A percentile compares a stretch with the other conserved stretches of the same genome.
These are phyloP conservation scores for Dactylella cylindrospora DNA, from an alignment of 2,329 filamentous ascomycete species.

Conservation along the genomic window DNA sequence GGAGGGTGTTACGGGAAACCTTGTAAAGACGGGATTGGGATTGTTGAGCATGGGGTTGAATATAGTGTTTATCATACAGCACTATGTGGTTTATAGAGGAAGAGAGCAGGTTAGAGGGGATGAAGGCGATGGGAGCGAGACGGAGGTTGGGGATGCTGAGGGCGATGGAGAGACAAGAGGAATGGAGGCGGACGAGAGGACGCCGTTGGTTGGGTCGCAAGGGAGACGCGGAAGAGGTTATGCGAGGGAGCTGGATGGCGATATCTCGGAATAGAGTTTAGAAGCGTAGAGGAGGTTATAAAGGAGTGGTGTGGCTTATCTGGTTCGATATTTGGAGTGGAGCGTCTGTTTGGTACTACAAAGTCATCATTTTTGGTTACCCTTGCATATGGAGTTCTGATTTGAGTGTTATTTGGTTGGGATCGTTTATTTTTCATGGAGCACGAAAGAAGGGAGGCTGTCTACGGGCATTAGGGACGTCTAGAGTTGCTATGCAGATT, in stretches of 20 bases:
- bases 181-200: constrained; percentile 12
- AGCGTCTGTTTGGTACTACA: no score
- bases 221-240: constrained; percentile 1
- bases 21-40: constrained; percentile 82
- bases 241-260: constrained; percentile 19
- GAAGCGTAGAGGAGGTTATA: no score
- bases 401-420: no score
- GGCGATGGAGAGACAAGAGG: background rate
- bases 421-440: no score
- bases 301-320: no score
- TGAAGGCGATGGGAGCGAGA: constrained; percentile 11
- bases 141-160: constrained; percentile 4
- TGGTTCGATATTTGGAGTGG: background rate
- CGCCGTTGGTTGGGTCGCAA: constrained; percentile 27
- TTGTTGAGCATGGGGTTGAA: constrained; percentile 88
- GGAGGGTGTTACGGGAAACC: constrained; percentile 87
- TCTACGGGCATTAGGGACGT: no score
- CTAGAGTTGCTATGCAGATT: no score
- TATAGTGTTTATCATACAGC: constrained; percentile 79
- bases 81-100: constrained; percentile 72
- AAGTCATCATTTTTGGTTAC: no score
- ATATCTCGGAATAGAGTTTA: constrained; percentile 28
- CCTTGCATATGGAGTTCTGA: no score
- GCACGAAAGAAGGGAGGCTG: no score
- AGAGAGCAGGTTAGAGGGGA: constrained; percentile 11